Evolutionary conservation across 2,329 filamentous ascomycete species (phyloP).

Genomic region (Fusarium lyarnte): DNA sequence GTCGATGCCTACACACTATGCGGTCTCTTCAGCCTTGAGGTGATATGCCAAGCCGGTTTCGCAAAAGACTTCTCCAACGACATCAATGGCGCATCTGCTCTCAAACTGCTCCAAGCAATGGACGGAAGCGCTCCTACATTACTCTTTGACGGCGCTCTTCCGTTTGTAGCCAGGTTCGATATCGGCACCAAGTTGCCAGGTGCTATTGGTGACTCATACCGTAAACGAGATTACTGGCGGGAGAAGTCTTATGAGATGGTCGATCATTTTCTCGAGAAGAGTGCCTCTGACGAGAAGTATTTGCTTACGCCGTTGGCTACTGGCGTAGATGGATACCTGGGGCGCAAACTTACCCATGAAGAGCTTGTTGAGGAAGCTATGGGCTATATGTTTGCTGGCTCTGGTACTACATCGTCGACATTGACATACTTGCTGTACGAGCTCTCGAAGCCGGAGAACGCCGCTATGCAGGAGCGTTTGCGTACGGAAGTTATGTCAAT

Average conservation of each 20-base stretch:
- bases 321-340: background rate
- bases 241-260: background rate
- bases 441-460: background rate
- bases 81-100: background rate
- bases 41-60: background rate
- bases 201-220: background rate
- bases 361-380: background rate
- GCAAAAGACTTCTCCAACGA: background rate
- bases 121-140: background rate
- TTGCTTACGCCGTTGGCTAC: background rate
- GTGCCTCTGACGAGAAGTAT: background rate
- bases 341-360: background rate
- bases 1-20: background rate
- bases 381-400: background rate
- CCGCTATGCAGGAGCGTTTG: fast-evolving
- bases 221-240: background rate
- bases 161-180: background rate
- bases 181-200: background rate
- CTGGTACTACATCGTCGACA: background rate
- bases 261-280: background rate
- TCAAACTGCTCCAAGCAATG: background rate
- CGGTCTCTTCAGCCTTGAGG: background rate
- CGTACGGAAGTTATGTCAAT: fast-evolving
- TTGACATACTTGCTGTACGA: background rate
- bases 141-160: background rate